phyloP scores from a whole-genome alignment of 1,139 yeast species.

The Geotrichum aggregatum region DNA sequence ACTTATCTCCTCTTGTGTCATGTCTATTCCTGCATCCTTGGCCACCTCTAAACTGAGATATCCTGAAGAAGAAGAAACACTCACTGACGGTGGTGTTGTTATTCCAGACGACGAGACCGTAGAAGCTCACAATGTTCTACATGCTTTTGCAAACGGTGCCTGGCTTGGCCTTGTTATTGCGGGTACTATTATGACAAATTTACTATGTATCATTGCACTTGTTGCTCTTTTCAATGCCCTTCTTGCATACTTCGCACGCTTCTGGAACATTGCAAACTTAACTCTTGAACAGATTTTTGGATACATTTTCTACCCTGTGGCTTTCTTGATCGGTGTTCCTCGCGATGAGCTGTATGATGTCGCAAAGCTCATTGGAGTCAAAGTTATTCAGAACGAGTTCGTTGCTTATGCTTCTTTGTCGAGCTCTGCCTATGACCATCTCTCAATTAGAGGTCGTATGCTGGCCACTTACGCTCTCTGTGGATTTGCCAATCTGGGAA shows the following conservation, averaged over 20 bases:
- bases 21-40: slow-evolving; percentile 66
- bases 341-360: slow-evolving; percentile 52
- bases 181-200: slow-evolving; percentile 56
- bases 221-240: slow-evolving; percentile 58
- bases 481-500: slow-evolving; percentile 64
- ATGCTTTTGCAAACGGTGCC: slow-evolving; percentile 63
- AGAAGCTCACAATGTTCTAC: slow-evolving; percentile 54
- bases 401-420: slow-evolving; percentile 51
- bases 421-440: slow-evolving; percentile 45
- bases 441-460: slow-evolving; percentile 54
- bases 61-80: slow-evolving; percentile 58
- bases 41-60: slow-evolving; percentile 60
- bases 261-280: slow-evolving; percentile 48
- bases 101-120: slow-evolving; percentile 46
- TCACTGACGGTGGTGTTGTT: slow-evolving; percentile 50
- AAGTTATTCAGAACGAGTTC: slow-evolving; percentile 61
- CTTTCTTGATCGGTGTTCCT: slow-evolving; percentile 61
- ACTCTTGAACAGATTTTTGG: slow-evolving; percentile 56
- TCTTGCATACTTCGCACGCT: slow-evolving; percentile 60
- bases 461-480: slow-evolving; percentile 63
- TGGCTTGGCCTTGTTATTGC: slow-evolving; percentile 58
- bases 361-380: slow-evolving; percentile 53
- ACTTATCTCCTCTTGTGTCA: slow-evolving; percentile 61
- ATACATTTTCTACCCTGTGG: slow-evolving; percentile 57
- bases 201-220: slow-evolving; percentile 59